Percentiles rank a stretch among this genome's conserved stretches.
These are phyloP conservation scores for Boletus vinaceobasis DNA, from an alignment of 768 basidiomycete species.

Conservation along the genomic window DNA sequence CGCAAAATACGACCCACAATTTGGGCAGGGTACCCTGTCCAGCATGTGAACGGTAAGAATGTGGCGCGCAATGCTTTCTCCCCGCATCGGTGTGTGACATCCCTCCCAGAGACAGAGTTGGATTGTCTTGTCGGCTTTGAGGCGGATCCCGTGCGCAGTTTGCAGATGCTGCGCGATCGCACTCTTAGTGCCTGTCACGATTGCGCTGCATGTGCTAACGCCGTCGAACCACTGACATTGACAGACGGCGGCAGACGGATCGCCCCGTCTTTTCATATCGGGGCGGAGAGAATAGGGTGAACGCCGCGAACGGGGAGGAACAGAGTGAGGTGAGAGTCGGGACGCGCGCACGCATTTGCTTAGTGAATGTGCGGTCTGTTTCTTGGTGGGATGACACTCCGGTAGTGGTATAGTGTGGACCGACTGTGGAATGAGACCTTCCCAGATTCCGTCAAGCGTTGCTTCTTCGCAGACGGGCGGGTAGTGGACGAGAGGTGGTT, in stretches of 20 bases:
- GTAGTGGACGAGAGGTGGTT: not conserved
- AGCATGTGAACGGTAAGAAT: slow-evolving; percentile 21
- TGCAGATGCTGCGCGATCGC: slow-evolving; percentile 15
- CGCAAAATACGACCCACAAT: slow-evolving; percentile 21
- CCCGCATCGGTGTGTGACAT: slow-evolving; percentile 19
- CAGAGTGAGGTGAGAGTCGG: not conserved
- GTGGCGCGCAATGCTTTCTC: slow-evolving; percentile 27
- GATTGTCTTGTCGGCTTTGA: slow-evolving; percentile 5
- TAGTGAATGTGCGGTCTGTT: not conserved
- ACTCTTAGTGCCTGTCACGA: slow-evolving; percentile 2
- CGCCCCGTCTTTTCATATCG: not conserved
- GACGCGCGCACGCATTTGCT: not conserved
- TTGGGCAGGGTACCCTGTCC: slow-evolving; percentile 18
- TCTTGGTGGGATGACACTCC: not conserved
- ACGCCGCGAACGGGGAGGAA: not conserved
- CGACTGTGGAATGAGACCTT: no score
- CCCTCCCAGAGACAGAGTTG: slow-evolving; percentile 16
- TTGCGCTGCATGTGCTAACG: not conserved
- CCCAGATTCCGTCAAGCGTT: not conserved
- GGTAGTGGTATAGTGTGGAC: not conserved
- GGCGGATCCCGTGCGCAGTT: slow-evolving; percentile 1
- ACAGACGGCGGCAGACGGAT: not conserved
- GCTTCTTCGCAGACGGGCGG: not conserved
- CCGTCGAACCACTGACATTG: slow-evolving; percentile 14
- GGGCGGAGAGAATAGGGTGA: slow-evolving; percentile 4